A percentile compares a stretch with the other conserved stretches of the same genome.
Evolutionary conservation across 169 alveolate genomes (phyloP).

Genomic region (Plasmodium knowlesi): DNA sequence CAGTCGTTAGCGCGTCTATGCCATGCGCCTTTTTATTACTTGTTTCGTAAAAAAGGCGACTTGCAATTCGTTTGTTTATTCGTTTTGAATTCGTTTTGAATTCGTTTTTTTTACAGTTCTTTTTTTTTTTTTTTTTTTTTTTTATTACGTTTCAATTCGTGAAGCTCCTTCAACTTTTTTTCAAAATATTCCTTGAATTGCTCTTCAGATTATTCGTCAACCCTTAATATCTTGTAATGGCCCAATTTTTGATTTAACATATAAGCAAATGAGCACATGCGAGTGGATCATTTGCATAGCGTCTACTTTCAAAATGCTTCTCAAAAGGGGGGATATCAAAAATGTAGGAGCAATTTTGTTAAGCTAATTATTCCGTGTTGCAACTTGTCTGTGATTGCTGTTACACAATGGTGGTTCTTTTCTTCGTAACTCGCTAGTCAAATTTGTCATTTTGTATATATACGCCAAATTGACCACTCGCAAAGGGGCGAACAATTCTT

Average conservation of each 20-base stretch:
- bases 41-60: neutral
- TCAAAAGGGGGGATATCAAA: neutral
- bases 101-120: neutral
- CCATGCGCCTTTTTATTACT: neutral
- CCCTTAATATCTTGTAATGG: neutral
- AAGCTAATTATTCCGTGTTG: neutral
- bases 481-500: neutral
- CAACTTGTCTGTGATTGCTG: neutral
- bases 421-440: neutral
- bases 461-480: neutral
- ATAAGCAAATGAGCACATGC: neutral
- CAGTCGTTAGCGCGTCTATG: neutral
- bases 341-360: neutral
- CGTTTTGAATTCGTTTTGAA: neutral
- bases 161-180: neutral
- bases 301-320: neutral
- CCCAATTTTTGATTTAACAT: neutral
- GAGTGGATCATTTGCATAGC: neutral
- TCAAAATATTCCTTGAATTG: neutral
- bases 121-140: neutral
- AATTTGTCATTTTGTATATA: neutral
- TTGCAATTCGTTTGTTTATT: neutral
- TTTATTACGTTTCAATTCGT: neutral
- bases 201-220: neutral
- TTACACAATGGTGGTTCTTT: neutral